Evolutionary conservation across 2,329 filamentous ascomycete species (phyloP).

Genomic region (Aspergillus texensis): DNA sequence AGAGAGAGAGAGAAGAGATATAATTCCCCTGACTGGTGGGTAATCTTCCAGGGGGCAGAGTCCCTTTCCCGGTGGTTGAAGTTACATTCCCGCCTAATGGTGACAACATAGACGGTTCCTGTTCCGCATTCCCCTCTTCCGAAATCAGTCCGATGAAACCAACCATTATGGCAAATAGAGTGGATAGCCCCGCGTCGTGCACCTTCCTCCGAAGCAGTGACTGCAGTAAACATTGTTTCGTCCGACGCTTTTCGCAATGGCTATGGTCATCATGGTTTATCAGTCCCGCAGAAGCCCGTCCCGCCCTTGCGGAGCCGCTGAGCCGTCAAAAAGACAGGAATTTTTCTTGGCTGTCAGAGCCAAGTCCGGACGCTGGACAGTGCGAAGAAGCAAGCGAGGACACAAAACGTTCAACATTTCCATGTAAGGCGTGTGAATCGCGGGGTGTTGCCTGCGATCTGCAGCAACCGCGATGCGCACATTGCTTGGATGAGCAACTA

Average conservation of each 20-base stretch:
- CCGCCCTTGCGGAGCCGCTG: conserved; percentile 1
- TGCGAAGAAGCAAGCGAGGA: neutral
- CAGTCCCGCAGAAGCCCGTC: neutral
- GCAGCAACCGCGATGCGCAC: conserved; percentile 31
- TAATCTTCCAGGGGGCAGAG: neutral
- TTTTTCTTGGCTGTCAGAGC: neutral
- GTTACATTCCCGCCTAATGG: neutral
- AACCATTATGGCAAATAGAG: conserved; percentile 7
- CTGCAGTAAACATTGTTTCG: conserved; percentile 10
- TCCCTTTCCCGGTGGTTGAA: neutral
- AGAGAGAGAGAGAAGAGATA: neutral
- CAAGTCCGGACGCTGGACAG: neutral
- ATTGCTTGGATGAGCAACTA: conserved; percentile 36
- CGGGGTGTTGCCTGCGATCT: conserved; percentile 32
- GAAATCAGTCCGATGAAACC: neutral
- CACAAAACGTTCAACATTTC: conserved; percentile 6
- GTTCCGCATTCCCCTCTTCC: neutral
- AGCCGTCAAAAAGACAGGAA: neutral
- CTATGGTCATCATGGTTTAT: conserved; percentile 18
- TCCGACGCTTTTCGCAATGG: conserved; percentile 21
- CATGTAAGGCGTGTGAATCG: conserved; percentile 34
- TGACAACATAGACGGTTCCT: neutral
- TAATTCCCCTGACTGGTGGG: neutral
- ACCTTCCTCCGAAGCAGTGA: conserved; percentile 4
- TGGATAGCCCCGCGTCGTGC: conserved; percentile 4